These are phyloP conservation scores for Balansia obtecta DNA, from an alignment of 2,329 filamentous ascomycete species.

Conservation along the genomic window DNA sequence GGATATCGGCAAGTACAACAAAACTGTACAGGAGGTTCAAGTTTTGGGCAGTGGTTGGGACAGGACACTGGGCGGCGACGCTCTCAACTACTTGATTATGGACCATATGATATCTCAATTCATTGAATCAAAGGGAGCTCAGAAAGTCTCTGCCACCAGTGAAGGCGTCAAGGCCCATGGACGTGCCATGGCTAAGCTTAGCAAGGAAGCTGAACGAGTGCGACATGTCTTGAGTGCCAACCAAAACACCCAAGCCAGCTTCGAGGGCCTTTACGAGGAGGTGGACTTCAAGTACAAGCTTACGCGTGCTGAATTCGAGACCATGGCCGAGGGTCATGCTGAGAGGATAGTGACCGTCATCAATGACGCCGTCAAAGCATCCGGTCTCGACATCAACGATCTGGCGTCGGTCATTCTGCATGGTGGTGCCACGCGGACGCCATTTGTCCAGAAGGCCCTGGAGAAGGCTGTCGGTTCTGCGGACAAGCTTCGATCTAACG, in stretches of 20 bases:
- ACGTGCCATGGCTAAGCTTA: slow-evolving; percentile 77
- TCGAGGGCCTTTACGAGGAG: slow-evolving; percentile 85
- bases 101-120: slow-evolving; percentile 81
- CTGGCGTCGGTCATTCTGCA: slow-evolving; percentile 88
- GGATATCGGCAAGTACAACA: slow-evolving; percentile 86
- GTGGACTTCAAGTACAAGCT: slow-evolving; percentile 91
- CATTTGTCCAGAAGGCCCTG: slow-evolving; percentile 84
- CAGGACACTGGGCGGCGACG: slow-evolving; percentile 75
- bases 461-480: slow-evolving; percentile 60
- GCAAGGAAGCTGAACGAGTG: slow-evolving; percentile 79
- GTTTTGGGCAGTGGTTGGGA: slow-evolving; percentile 85
- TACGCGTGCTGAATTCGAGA: slow-evolving; percentile 67
- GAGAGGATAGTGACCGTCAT: slow-evolving; percentile 58
- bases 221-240: slow-evolving; percentile 92
- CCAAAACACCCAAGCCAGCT: slow-evolving; percentile 63
- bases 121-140: slow-evolving; percentile 53
- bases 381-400: slow-evolving; percentile 60
- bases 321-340: slow-evolving; percentile 55
- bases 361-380: slow-evolving; percentile 59
- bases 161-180: slow-evolving; percentile 62
- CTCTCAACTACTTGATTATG: slow-evolving; percentile 76
- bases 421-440: slow-evolving; percentile 79
- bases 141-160: slow-evolving; percentile 49
- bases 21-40: slow-evolving; percentile 91
- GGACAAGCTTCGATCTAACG: slow-evolving; percentile 79